phyloP scores from a whole-genome alignment of 805 yeast genomes.

The Metschnikowia dekortorum region DNA sequence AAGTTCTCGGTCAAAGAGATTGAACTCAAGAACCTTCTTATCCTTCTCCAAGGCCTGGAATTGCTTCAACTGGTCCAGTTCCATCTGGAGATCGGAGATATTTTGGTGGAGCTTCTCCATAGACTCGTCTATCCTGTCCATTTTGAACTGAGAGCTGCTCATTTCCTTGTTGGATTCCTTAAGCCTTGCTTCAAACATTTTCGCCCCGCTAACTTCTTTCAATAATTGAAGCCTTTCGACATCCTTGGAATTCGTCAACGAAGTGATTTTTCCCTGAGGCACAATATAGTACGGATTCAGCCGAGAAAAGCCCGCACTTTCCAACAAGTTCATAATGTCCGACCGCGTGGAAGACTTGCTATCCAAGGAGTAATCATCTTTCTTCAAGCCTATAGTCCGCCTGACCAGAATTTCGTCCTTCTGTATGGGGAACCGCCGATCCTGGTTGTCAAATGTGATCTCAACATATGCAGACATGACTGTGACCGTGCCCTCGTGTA shows the following conservation, averaged over 20 bases:
- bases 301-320: slow-evolving; percentile 87
- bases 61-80: slow-evolving; percentile 67
- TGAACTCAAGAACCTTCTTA: slow-evolving; percentile 69
- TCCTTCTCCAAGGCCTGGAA: slow-evolving; percentile 65
- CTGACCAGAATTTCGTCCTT: slow-evolving; percentile 68
- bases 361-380: slow-evolving; percentile 86
- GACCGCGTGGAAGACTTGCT: slow-evolving; percentile 72
- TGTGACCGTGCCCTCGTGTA: slow-evolving; percentile 87
- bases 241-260: slow-evolving; percentile 85
- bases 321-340: slow-evolving; percentile 77
- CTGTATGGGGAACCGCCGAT: slow-evolving; percentile 66
- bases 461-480: slow-evolving; percentile 93
- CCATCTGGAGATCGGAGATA: slow-evolving; percentile 73
- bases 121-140: slow-evolving; percentile 70
- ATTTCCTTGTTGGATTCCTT: slow-evolving; percentile 77
- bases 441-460: slow-evolving; percentile 77
- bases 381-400: slow-evolving; percentile 89
- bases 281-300: slow-evolving; percentile 93
- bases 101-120: slow-evolving; percentile 65
- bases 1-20: slow-evolving; percentile 73
- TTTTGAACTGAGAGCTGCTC: slow-evolving; percentile 64
- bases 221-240: slow-evolving; percentile 70
- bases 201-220: slow-evolving; percentile 94
- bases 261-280: slow-evolving; percentile 91
- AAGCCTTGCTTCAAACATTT: slow-evolving; percentile 77